Evolutionary conservation across 441 rosid species (phyloP), one percentile per base, ranked within the genome.

Genomic region (Eruca vesicaria): DNA sequence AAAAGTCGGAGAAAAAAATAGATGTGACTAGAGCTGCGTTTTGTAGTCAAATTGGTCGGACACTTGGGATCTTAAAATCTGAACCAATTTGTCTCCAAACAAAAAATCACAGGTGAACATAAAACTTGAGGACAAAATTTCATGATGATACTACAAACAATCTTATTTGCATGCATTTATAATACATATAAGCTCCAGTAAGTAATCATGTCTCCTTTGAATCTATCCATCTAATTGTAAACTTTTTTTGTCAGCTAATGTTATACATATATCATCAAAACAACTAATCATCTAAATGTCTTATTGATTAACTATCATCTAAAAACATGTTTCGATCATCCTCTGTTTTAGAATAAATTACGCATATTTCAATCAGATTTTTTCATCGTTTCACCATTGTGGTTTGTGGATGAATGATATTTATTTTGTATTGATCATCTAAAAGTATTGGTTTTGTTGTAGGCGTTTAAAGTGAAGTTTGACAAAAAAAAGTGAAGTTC

Each of bases 21-120:
- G 74, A 76, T 76, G 66, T 76, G 74, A 41, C 66, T 69, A 76
- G 65, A 58, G 74, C 52, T 63, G 65, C 36, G 16, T 41, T 53
- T 9, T 66, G 52, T 69, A 63, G 43, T 62, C 79, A 53, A 55
- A 63, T 38, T 69, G 59, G 79, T 63, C 60, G 74, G 69, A 62
- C 50, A 55, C 63, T 61, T 61, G 45, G 64, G 64, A 62, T 68
- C 68, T 36, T 62, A 35, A 53, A 52, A 60, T 60, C 68, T 60
- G 18, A 33, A 75, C 20, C 16, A 35, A 16, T 50, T 61, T 75
- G 52, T n/a, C 21, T 18, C 56, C 21, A 50, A 23, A 67, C 50
- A 64, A 10, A 43, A 60, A 74, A 75, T 38, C 15, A 38, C 61
- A 56, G 69, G 74, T 63, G 74, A 76, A 76, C 79, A 55, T 69